Base-by-base conservation (phyloP, 257 asterid species). In the Nicotiana undulata region DNA sequence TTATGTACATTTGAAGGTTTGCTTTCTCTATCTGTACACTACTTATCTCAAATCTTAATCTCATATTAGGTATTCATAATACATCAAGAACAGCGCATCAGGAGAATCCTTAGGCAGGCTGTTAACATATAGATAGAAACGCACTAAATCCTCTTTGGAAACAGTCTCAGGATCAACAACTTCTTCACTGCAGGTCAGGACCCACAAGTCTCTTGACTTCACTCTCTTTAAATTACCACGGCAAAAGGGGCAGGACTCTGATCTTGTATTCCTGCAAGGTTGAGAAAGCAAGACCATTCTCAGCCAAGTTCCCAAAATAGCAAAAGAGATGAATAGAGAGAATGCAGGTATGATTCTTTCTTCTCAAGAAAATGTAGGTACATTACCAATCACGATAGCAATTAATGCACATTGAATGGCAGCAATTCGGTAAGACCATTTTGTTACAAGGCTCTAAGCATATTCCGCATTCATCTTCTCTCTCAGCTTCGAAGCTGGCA, bases 331-430 rank as follows among this genome's bases (percentile, higher is more conserved):
- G 28, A 68, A 44, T 26, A 63, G 40, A 72, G 78, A 72, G 60
- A 52, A 72, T 72, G 60, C 2, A 24, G 60, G 29, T 8, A 24
- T 6, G 18, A 72, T 70, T 22, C 24, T 40, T 46, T 72, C 17
- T 46, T 46, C 15, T 11, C 24, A 72, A 72, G 60, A 46, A 20
- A 72, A 24, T 46, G 37, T 24, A 79, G 51, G 85, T 88, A 64
- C 90, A 89, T 74, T 88, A 95, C 99, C 97, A 93, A 63, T 93
- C 97, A 55, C 88, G 94, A 31, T 90, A 93, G 87, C 99, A 95
- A 84, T 92, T 93, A 75, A 95, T 91, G 85, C 99, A 95, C 97
- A 95, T 93, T 10, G 97, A 92, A 31, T 93, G 98, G 84, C 98
- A 95, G 88, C 99, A 95, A 84, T 85, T 92, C 22, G 99, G 97